A percentile compares a stretch with the other conserved stretches of the same genome.
Evolutionary conservation across 768 basidiomycete genomes (phyloP).

Genomic region (Leccinum subgranulosum): DNA sequence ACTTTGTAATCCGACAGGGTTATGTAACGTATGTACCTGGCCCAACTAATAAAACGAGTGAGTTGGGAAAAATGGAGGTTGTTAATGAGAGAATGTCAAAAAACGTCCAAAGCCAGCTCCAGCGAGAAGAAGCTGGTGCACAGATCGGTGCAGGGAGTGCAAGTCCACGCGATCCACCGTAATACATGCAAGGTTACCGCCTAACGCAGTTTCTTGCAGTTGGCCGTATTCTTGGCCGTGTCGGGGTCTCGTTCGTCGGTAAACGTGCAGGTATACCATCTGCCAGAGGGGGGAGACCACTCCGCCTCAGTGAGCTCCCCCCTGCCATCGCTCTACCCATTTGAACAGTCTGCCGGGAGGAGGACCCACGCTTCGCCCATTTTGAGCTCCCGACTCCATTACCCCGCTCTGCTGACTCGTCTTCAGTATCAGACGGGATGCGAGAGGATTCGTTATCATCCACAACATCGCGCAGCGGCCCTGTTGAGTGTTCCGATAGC

Average conservation of each 20-base stretch:
- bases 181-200: constrained; percentile 34
- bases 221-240: constrained; percentile 53
- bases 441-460: constrained; percentile 26
- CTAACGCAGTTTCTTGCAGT: constrained; percentile 32
- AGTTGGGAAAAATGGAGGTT: not conserved
- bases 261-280: constrained; percentile 35
- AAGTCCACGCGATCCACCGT: not conserved
- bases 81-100: constrained; percentile 10
- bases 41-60: constrained; percentile 9
- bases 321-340: constrained; percentile 16
- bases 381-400: constrained; percentile 28
- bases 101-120: constrained; percentile 8
- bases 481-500: constrained; percentile 31
- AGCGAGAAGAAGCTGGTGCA: not conserved
- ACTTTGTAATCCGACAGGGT: constrained; percentile 10
- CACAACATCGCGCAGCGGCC: constrained; percentile 25
- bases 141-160: not conserved
- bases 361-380: constrained; percentile 27
- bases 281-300: constrained; percentile 21
- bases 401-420: constrained; percentile 32
- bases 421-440: constrained; percentile 28
- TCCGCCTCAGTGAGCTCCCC: constrained; percentile 26
- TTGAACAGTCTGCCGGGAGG: constrained; percentile 16
- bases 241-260: constrained; percentile 55
- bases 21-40: constrained; percentile 1